phyloP scores from a whole-genome alignment of 1,139 yeast genomes.

The Lodderomyces theae region DNA sequence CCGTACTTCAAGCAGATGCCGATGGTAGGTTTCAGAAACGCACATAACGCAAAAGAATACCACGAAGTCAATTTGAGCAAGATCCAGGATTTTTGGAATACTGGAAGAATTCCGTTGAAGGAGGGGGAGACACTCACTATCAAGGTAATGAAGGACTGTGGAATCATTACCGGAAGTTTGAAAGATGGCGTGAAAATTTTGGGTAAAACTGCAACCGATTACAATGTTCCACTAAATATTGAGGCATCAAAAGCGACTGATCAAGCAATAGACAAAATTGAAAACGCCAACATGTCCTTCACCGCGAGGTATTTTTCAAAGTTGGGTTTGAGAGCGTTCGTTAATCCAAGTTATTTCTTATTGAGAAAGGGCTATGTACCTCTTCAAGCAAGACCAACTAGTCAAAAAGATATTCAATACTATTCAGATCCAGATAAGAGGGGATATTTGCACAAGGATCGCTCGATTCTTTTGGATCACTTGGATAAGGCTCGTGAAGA shows the following conservation, averaged over 20 bases:
- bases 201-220: constrained; percentile 17
- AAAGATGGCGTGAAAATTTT: constrained; percentile 75
- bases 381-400: constrained; percentile 80
- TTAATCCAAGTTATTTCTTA: constrained; percentile 69
- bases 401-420: constrained; percentile 73
- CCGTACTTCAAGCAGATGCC: constrained; percentile 89
- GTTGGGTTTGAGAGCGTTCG: constrained; percentile 69
- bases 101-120: constrained; percentile 65
- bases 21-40: constrained; percentile 79
- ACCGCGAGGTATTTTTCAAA: constrained; percentile 70
- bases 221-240: constrained; percentile 61
- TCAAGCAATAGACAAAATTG: constrained; percentile 72
- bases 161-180: constrained; percentile 68
- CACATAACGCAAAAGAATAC: constrained; percentile 43
- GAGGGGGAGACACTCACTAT: constrained; percentile 63
- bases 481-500: constrained; percentile 23
- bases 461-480: constrained; percentile 38
- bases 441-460: constrained; percentile 63
- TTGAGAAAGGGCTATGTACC: constrained; percentile 77
- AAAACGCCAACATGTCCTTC: constrained; percentile 65
- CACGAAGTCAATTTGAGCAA: constrained; percentile 55
- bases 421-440: constrained; percentile 70
- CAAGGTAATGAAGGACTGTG: constrained; percentile 64
- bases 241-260: constrained; percentile 82
- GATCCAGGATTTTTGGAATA: constrained; percentile 60